Base-by-base conservation (phyloP, 176 grass and related monocot genomes). In the Ensete ventricosum region DNA sequence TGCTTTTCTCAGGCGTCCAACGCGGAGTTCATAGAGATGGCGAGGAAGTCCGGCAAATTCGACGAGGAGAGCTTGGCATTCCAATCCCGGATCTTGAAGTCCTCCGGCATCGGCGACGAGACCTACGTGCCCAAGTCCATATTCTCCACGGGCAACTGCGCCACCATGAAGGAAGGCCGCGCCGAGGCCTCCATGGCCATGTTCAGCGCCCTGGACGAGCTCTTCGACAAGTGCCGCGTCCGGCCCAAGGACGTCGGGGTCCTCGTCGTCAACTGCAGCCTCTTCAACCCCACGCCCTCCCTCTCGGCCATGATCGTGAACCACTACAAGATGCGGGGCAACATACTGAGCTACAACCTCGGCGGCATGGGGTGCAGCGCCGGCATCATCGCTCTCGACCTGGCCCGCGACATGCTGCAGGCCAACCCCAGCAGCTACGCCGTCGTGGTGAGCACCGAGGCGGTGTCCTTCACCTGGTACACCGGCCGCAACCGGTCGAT, bases 311-410 rank as follows among this genome's bases (percentile, higher is more conserved):
- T 97, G 90, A 92, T 97, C 81, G 90, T 97, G 4, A 97, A 97
- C 81, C 94, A 93, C 82, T 97, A 93, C 90, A 93, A 97, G 84
- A 92, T 97, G 88, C 78, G 94, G 14, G 94, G 94, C 1, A 97
- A 97, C 83, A 90, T 97, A 59, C 81, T 93, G 69, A 97, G 94
- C 88, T 97, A 97, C 86, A 93, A 97, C 86, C 86, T 97, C 7
- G 94, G 94, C 3, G 94, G 94, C 69, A 97, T 93, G 94, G 94
- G 94, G 1, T 97, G 94, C 87, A 96, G 93, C 80, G 89, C 93
- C 0, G 81, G 93, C 0, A 82, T 92, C 12, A 96, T 96, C 68
- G 81, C 93, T 9, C 20, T 96, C 51, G 93, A 92, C 75, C 80
- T 96, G 0, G 89, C 93, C 2, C 84, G 89, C 43, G 89, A 92